These are phyloP conservation scores for Penicillium daleae DNA, from an alignment of 495 filamentous ascomycete species.

Conservation along the genomic window DNA sequence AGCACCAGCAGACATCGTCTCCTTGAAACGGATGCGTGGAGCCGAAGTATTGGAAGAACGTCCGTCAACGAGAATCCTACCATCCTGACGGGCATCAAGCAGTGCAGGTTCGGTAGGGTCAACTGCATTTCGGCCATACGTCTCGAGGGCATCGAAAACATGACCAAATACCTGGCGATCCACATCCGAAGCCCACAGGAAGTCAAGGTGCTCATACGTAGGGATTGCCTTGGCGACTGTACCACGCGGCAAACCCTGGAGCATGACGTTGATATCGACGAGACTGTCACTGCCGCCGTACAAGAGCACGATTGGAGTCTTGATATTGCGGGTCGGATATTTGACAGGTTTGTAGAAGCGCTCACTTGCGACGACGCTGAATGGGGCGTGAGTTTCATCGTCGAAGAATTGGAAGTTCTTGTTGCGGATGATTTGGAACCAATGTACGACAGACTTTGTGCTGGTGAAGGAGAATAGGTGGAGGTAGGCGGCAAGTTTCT, in stretches of 20 bases:
- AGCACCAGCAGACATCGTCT: not conserved
- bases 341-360: slow-evolving; percentile 88
- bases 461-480: slow-evolving; percentile 96
- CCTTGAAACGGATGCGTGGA: slow-evolving; percentile 6
- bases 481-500: slow-evolving; percentile 96
- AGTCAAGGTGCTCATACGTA: slow-evolving; percentile 95
- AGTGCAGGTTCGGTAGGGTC: not conserved
- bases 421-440: slow-evolving; percentile 98
- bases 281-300: slow-evolving; percentile 93
- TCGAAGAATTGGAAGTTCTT: slow-evolving; percentile 98
- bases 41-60: slow-evolving; percentile 14
- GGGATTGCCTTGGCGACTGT: slow-evolving; percentile 82
- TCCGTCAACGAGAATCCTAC: slow-evolving; percentile 19
- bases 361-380: slow-evolving; percentile 59
- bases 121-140: slow-evolving; percentile 42
- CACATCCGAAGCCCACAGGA: slow-evolving; percentile 91
- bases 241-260: slow-evolving; percentile 79
- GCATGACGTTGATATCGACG: slow-evolving; percentile 93
- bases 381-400: slow-evolving; percentile 77
- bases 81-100: not conserved
- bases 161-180: slow-evolving; percentile 84
- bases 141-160: slow-evolving; percentile 84
- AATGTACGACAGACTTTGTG: slow-evolving; percentile 94
- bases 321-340: slow-evolving; percentile 96
- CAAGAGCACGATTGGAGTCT: slow-evolving; percentile 88